phyloP scores from a whole-genome alignment of 1,139 yeast genomes.

The Scheffersomyces titani region DNA sequence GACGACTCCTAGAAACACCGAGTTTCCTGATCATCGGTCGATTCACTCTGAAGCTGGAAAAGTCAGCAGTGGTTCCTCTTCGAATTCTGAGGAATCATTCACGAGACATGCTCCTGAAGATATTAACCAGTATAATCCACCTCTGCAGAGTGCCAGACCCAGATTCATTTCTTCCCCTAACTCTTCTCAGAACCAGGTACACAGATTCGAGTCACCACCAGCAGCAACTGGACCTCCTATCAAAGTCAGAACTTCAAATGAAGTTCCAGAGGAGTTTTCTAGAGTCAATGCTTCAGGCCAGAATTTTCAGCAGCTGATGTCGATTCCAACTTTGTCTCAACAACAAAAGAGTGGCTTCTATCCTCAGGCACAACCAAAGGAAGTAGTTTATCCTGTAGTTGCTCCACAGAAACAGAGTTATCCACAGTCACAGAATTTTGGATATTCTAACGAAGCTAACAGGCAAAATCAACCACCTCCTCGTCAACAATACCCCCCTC shows the following conservation, averaged over 20 bases:
- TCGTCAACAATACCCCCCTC: constrained; percentile 5
- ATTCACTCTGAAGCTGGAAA: constrained; percentile 32
- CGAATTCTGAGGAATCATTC: constrained; percentile 16
- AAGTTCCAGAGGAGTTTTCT: not conserved
- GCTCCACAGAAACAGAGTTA: constrained; percentile 4
- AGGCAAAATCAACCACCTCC: constrained; percentile 3
- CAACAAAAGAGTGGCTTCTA: constrained; percentile 3
- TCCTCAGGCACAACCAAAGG: not conserved
- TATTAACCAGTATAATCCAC: constrained; percentile 5
- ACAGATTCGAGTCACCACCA: constrained; percentile 12
- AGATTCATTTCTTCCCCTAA: constrained; percentile 39
- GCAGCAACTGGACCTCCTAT: not conserved
- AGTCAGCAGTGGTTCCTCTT: constrained; percentile 18
- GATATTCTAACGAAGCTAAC: not conserved
- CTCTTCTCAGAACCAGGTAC: constrained; percentile 31
- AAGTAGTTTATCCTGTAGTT: not conserved
- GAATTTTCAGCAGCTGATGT: not conserved
- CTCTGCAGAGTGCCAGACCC: constrained; percentile 24
- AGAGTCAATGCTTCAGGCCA: not conserved
- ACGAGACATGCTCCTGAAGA: constrained; percentile 6
- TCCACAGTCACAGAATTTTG: not conserved
- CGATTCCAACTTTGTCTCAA: constrained; percentile 9
- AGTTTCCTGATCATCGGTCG: constrained; percentile 19
- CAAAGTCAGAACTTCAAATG: not conserved
- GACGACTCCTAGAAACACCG: constrained; percentile 10